Evolutionary conservation across 2,329 filamentous ascomycete genomes (phyloP).

Genomic region (Septoria petroselini): DNA sequence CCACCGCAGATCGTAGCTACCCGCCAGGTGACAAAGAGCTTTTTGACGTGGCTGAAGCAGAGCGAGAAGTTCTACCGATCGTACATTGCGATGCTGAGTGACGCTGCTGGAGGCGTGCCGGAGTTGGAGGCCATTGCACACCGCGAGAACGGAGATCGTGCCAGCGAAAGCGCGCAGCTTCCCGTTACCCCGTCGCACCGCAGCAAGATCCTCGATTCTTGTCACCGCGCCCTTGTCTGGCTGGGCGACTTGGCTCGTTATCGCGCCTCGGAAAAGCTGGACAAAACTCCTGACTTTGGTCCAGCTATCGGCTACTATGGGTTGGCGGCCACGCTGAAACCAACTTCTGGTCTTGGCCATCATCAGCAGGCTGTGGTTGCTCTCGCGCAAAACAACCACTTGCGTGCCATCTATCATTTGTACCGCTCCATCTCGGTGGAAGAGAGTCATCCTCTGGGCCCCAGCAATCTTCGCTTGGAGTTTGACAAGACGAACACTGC

Average conservation of each 20-base stretch:
- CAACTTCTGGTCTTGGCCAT: conserved; percentile 74
- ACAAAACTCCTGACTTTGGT: conserved; percentile 72
- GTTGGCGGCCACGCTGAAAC: conserved; percentile 74
- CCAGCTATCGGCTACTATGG: conserved; percentile 80
- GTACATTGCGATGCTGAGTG: conserved; percentile 74
- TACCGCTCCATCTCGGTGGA: conserved; percentile 76
- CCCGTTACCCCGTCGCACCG: conserved; percentile 46
- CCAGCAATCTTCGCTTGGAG: conserved; percentile 73
- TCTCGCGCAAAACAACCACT: conserved; percentile 71
- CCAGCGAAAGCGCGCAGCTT: conserved; percentile 29
- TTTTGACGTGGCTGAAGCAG: conserved; percentile 79
- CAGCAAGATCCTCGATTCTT: conserved; percentile 65
- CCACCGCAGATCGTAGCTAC: conserved; percentile 59
- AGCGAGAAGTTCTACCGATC: conserved; percentile 85
- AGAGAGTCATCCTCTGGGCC: conserved; percentile 70
- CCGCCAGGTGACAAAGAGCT: conserved; percentile 77
- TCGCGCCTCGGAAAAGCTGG: conserved; percentile 67
- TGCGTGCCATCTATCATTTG: conserved; percentile 84
- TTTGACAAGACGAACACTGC: conserved; percentile 64
- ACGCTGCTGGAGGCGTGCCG: conserved; percentile 54
- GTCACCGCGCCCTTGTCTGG: conserved; percentile 77
- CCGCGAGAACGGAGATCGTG: conserved; percentile 27
- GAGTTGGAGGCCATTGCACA: conserved; percentile 58
- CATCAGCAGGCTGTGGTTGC: conserved; percentile 90
- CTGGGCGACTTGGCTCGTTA: conserved; percentile 90